These are phyloP conservation scores for Russula virescens DNA, from an alignment of 768 basidiomycete genomes.

Conservation along the genomic window DNA sequence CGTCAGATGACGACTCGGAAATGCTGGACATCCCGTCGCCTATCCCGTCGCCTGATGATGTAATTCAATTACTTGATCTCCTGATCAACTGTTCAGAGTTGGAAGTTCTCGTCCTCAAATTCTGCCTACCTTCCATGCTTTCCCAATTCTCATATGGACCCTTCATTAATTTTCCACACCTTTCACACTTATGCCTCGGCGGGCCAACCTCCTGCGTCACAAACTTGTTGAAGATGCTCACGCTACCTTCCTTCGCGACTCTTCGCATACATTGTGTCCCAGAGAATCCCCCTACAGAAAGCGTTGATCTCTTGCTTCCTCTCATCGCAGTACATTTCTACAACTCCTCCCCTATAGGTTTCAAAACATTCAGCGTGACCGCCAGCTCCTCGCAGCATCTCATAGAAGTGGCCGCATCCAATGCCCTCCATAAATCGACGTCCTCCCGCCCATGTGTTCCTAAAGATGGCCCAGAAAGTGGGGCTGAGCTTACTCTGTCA, in stretches of 20 bases:
- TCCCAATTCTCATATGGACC: background rate
- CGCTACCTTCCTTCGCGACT: background rate
- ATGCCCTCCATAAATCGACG: background rate
- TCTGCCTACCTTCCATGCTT: background rate
- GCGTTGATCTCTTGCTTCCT: background rate
- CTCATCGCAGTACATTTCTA: background rate
- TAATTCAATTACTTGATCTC: background rate
- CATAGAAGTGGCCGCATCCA: background rate
- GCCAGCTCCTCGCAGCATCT: background rate
- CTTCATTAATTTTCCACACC: conserved; percentile 1
- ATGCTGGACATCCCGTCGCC: too few relatives aligned
- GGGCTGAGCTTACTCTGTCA: background rate
- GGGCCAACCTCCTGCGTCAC: too few relatives aligned
- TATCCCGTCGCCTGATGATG: background rate
- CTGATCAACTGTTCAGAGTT: background rate
- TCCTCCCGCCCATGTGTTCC: background rate
- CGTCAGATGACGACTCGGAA: too few relatives aligned
- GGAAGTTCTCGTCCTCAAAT: conserved; percentile 2
- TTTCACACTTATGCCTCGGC: too few relatives aligned
- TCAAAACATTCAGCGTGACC: background rate
- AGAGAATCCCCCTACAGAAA: background rate
- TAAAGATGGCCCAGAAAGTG: background rate
- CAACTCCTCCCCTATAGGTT: background rate
- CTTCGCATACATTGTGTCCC: conserved; percentile 3
- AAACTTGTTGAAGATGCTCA: too few relatives aligned